phyloP scores from a whole-genome alignment of 2,329 filamentous ascomycete genomes.

The Mariannaea sp. region DNA sequence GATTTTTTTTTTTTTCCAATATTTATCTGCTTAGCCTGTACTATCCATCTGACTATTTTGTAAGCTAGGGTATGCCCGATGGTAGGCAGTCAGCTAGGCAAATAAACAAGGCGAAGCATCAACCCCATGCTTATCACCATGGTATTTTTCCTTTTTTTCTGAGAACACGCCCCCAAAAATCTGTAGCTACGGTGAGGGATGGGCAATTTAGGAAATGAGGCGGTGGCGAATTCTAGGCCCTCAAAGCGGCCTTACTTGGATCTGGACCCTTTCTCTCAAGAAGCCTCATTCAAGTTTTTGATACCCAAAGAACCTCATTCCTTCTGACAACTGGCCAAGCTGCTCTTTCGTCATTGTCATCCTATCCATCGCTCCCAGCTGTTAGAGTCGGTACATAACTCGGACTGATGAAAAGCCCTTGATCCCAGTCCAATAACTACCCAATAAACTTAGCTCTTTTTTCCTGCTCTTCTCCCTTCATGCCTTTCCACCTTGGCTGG shows the following conservation, averaged over 20 bases:
- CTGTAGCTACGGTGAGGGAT: slow-evolving; percentile 1
- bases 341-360: not conserved
- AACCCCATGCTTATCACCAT: slow-evolving; percentile 3
- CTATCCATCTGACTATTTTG: no score
- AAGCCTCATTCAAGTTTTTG: not conserved
- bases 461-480: not conserved
- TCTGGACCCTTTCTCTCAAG: not conserved
- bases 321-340: not conserved
- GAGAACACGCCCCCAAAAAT: no score
- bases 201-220: slow-evolving; percentile 2
- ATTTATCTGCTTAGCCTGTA: no score
- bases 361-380: slow-evolving; percentile 4
- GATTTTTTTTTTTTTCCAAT: no score
- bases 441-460: not conserved
- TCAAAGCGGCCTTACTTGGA: slow-evolving; percentile 7
- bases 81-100: not conserved
- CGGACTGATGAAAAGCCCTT: slow-evolving; percentile 12
- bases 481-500: not conserved
- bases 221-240: not conserved
- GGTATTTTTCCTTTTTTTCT: not conserved
- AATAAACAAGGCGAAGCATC: slow-evolving; percentile 1
- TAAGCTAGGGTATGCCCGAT: no score
- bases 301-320: not conserved
- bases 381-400: slow-evolving; percentile 10
- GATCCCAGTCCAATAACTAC: not conserved